Base-by-base conservation (phyloP, 768 basidiomycete species). In the Amanita inopinata region DNA sequence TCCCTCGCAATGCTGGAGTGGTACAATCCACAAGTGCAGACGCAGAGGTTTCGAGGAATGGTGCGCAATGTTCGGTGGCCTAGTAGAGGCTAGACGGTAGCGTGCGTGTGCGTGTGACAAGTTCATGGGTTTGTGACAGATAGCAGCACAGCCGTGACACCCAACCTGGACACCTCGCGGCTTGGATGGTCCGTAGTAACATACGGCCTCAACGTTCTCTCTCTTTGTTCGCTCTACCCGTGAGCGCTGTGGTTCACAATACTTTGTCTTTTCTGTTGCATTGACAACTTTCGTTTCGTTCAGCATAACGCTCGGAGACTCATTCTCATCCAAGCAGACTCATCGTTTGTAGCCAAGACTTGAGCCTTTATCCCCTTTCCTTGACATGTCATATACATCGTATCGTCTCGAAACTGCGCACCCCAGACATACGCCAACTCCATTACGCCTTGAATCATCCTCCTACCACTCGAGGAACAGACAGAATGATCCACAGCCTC, bases 381-480 rank as follows among this genome's bases (percentile, higher is more conserved):
- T 24, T 24, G 33, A 35, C 6, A 79, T 81, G 80, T 77, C 76
- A 43, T 65, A 66, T 44, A 11, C 43, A 47, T 63, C 78, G 25
- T 77, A 83, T 63, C 72, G 72, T 49, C 65, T 86, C 33, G 73
- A 84, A 58, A 66, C 76, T 0, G 71, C 80, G 25, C 76, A 78
- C 28, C 65, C 78, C 15, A 73, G 78, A 34, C 80, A 70, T 19
- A 71, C 73, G 3, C 80, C 78, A 10, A 67, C 78, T 4, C 78
- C 81, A 7, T 60, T 83, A 45, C 73, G 73, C 45, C 71, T 76
- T 43, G 66, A 71, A 53, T 64, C 63, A 49, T 66, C 66, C 32
- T 65, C 72, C 30, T 65, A 58, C 52, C 56, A 63, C 53, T 60
- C 71, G 31, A 54, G 69, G 22, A 64, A 57, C 51, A 57, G 57